Evolutionary conservation across 495 filamentous ascomycete genomes (phyloP).

Genomic region (Pyrenopolyporus hunteri): DNA sequence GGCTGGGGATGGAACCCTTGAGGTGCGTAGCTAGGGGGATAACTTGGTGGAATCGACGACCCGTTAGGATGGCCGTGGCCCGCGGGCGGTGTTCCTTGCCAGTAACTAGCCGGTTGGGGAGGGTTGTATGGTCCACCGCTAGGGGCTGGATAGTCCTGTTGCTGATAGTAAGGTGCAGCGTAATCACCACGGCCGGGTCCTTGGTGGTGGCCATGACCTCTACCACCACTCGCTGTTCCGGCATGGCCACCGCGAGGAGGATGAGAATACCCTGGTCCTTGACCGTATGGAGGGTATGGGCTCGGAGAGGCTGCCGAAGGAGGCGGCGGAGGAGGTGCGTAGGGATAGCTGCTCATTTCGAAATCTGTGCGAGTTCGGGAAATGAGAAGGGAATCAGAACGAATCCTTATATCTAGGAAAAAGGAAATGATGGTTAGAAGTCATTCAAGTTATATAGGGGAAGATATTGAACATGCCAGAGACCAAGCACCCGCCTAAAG

Average conservation of each 20-base stretch:
- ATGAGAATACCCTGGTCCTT: constrained; percentile 41
- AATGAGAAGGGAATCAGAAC: not conserved
- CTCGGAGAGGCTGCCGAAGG: constrained; percentile 51
- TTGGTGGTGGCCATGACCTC: constrained; percentile 41
- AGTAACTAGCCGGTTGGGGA: constrained; percentile 44
- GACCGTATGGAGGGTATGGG: constrained; percentile 47
- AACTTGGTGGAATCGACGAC: constrained; percentile 53
- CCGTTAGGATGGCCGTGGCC: constrained; percentile 43
- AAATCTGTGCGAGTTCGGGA: constrained; percentile 1
- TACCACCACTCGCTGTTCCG: constrained; percentile 26
- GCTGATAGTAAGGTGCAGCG: constrained; percentile 33
- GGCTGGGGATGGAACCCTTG: constrained; percentile 51
- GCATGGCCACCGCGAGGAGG: constrained; percentile 37
- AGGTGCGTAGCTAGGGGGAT: constrained; percentile 60
- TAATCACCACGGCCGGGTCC: constrained; percentile 32
- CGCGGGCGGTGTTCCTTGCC: constrained; percentile 44
- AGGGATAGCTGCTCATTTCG: constrained; percentile 54
- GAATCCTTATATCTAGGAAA: not conserved
- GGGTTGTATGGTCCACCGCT: constrained; percentile 35
- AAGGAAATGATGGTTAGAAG: constrained; percentile 10
- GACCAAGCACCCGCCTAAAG: not conserved
- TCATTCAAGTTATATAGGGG: not conserved
- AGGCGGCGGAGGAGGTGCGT: constrained; percentile 61
- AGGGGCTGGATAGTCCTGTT: constrained; percentile 36
- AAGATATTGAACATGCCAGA: not conserved